Base-by-base conservation (phyloP, 1,284 basidiomycete species). In the Cutaneotrichosporon sp. region DNA sequence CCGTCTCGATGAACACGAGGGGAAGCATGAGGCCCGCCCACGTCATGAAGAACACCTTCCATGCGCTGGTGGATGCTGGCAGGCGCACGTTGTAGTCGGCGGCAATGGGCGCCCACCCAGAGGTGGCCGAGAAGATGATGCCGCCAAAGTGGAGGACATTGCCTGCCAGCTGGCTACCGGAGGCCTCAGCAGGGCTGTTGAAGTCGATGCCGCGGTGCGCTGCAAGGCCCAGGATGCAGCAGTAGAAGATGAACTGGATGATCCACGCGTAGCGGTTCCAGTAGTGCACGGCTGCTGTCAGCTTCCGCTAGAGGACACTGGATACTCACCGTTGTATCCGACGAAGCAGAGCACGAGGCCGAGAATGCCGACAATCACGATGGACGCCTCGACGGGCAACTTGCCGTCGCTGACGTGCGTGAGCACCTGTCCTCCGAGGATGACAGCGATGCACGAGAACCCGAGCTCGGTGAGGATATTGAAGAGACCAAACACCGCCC, bases 251-350 rank as follows among this genome's bases (percentile, higher is more conserved):
- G 59, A 84, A 76, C 34, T 83, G 81, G 27, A 83, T 73, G 11
- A 85, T 81, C 87, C 87, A 89, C 9, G 86, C 83, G 63, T 85
- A 87, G 14, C 85, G 82, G 66, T 88, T 86, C 69, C 86, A 87
- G 59, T 81, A 69, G 69, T 87, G 85, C 13, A 87, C 79, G 58
- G 85, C 77, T 60, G 83, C 69, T 4, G 33, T 59, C 45, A 59
- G 47, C 46, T 24, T 47, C 20, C 11, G 25, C 16, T 29, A 13
- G 34, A 86, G 72, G 65, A 87, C 84, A 68, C 86, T 87, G 9
- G 87, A 72, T 53, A 5, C 29, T 29, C 9, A 29, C 29, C 29
- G 29, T 29, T 29, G 29, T 29, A 29, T 9, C 9, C 5, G 29
- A 29, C 9, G 29, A 29, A 29, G 29, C 29, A 29, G 29, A 4